Conservation (phyloP, 2,329 filamentous ascomycete species). For the Arthroderma sp. region DNA sequence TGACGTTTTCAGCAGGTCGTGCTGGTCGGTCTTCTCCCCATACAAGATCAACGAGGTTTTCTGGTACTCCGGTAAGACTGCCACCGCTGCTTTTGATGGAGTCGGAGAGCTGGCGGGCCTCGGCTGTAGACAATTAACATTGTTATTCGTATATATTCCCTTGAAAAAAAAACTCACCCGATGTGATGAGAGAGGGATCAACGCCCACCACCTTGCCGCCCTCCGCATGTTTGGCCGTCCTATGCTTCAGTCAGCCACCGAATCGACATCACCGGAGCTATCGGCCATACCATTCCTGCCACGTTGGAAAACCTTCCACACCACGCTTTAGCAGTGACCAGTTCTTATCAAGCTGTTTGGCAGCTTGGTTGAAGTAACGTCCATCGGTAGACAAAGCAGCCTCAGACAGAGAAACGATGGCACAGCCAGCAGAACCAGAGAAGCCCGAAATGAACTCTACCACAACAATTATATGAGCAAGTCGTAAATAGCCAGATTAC, state of each 20-base stretch:
- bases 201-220: slow-evolving; percentile 81
- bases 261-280: slow-evolving; percentile 7
- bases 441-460: slow-evolving; percentile 81
- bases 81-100: slow-evolving; percentile 77
- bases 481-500: background rate
- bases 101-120: slow-evolving; percentile 63
- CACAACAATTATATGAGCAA: slow-evolving; percentile 3
- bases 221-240: slow-evolving; percentile 66
- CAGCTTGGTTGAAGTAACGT: slow-evolving; percentile 93
- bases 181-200: slow-evolving; percentile 76
- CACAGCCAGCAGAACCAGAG: slow-evolving; percentile 85
- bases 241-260: slow-evolving; percentile 16
- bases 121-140: slow-evolving; percentile 27
- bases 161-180: slow-evolving; percentile 28
- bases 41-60: slow-evolving; percentile 82
- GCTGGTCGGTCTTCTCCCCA: slow-evolving; percentile 65
- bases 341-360: slow-evolving; percentile 78
- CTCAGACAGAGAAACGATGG: slow-evolving; percentile 72
- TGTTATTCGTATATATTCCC: background rate
- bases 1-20: slow-evolving; percentile 62
- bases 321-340: slow-evolving; percentile 90
- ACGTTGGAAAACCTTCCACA: slow-evolving; percentile 84
- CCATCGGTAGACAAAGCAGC: slow-evolving; percentile 89
- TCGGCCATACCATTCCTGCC: slow-evolving; percentile 72
- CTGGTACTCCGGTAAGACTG: slow-evolving; percentile 58